Evolutionary conservation across 495 filamentous ascomycete species (phyloP).

Genomic region (Penicillium paxilli): DNA sequence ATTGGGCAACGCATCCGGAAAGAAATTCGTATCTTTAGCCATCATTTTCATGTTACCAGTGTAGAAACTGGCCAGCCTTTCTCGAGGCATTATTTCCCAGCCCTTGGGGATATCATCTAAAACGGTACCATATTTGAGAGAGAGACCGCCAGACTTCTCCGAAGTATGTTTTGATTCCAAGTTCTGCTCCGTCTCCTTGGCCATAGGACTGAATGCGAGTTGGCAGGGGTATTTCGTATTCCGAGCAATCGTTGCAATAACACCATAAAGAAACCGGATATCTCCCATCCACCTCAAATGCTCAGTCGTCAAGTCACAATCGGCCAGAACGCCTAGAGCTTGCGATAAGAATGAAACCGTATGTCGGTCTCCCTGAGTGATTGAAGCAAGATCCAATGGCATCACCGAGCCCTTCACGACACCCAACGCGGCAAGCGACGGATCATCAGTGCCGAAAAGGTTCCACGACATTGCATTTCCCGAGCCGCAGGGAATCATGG

Average conservation of each 20-base stretch:
- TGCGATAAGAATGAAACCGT: slow-evolving; percentile 85
- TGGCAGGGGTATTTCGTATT: not conserved
- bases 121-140: not conserved
- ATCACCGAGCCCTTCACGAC: slow-evolving; percentile 80
- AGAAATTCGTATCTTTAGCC: not conserved
- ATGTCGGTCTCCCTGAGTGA: slow-evolving; percentile 72
- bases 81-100: not conserved
- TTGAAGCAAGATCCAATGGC: slow-evolving; percentile 75
- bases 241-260: slow-evolving; percentile 64
- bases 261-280: slow-evolving; percentile 37
- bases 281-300: slow-evolving; percentile 87
- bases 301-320: slow-evolving; percentile 81
- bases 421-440: slow-evolving; percentile 69
- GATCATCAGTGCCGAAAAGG: slow-evolving; percentile 72
- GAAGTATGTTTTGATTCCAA: not conserved
- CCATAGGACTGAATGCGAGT: not conserved
- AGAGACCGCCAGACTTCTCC: not conserved
- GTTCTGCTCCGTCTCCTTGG: not conserved
- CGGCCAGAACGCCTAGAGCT: slow-evolving; percentile 83
- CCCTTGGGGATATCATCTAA: not conserved
- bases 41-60: not conserved
- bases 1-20: not conserved
- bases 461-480: slow-evolving; percentile 93
- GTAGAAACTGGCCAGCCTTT: not conserved
- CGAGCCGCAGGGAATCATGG: slow-evolving; percentile 81